Evolutionary conservation across 768 basidiomycete species (phyloP).

Genomic region (Coprinopsis sp.): DNA sequence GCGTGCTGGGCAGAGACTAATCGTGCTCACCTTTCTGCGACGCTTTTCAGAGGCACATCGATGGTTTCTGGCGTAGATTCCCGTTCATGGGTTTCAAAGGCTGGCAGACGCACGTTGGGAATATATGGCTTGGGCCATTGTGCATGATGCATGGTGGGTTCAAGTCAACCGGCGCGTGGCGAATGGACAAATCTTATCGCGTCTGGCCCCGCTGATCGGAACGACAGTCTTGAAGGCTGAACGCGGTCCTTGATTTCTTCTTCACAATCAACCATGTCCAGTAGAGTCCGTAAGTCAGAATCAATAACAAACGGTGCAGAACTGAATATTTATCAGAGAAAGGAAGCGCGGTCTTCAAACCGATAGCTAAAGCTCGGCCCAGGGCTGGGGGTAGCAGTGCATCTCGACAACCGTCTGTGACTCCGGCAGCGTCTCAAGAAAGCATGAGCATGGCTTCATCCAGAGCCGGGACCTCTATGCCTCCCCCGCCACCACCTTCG

Average conservation of each 20-base stretch:
- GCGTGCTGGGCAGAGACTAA: slow-evolving; percentile 1
- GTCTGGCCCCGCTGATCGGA: slow-evolving; percentile 7
- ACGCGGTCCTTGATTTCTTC: not conserved
- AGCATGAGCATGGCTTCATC: not conserved
- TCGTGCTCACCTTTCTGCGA: slow-evolving; percentile 52
- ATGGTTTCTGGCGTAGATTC: slow-evolving; percentile 46
- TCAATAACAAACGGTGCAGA: slow-evolving; percentile 6
- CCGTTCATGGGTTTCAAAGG: slow-evolving; percentile 56
- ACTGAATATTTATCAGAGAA: slow-evolving; percentile 46
- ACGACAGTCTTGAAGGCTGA: slow-evolving; percentile 1
- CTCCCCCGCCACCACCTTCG: not conserved
- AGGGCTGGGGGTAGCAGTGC: slow-evolving; percentile 27
- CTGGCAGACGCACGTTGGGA: slow-evolving; percentile 38
- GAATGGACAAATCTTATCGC: slow-evolving; percentile 3
- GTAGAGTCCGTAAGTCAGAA: slow-evolving; percentile 62
- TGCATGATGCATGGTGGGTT: not conserved
- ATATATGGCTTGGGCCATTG: slow-evolving; percentile 6
- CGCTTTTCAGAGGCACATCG: slow-evolving; percentile 38
- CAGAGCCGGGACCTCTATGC: not conserved
- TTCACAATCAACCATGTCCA: slow-evolving; percentile 34
- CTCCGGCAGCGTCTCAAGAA: not conserved
- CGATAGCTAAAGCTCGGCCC: slow-evolving; percentile 53
- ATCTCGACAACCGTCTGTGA: slow-evolving; percentile 27
- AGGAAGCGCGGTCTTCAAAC: slow-evolving; percentile 64
- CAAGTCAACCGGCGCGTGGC: not conserved